Conservation (phyloP, 2,329 filamentous ascomycete species). For the Hymenoscyphus fraxineus region DNA sequence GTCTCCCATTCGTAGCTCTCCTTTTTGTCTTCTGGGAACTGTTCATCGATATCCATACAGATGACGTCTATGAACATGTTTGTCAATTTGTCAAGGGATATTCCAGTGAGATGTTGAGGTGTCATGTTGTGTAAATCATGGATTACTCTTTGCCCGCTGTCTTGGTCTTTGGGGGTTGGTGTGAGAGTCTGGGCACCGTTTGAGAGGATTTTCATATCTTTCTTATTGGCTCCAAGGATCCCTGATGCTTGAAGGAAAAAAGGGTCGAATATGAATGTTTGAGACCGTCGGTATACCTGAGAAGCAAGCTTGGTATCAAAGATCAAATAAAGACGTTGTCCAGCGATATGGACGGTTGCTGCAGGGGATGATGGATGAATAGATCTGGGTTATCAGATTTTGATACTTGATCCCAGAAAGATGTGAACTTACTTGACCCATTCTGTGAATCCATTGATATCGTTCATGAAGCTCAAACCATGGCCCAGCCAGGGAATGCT, state of each 20-base stretch:
- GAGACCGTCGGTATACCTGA: slow-evolving; percentile 23
- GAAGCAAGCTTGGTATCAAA: slow-evolving; percentile 26
- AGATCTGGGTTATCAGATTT: slow-evolving; percentile 11
- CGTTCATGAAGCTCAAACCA: slow-evolving; percentile 19
- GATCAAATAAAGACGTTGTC: slow-evolving; percentile 24
- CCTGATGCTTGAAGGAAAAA: slow-evolving; percentile 17
- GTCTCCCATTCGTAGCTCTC: slow-evolving; percentile 20
- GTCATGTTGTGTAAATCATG: slow-evolving; percentile 18
- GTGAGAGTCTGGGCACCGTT: slow-evolving; percentile 16
- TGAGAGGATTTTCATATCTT: slow-evolving; percentile 21
- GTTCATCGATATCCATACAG: slow-evolving; percentile 19
- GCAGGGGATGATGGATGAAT: slow-evolving; percentile 12
- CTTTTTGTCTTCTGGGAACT: slow-evolving; percentile 17
- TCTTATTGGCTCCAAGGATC: slow-evolving; percentile 20
- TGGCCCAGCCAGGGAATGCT: slow-evolving; percentile 19
- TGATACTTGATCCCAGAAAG: not conserved
- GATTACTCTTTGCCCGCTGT: slow-evolving; percentile 18
- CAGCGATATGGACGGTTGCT: slow-evolving; percentile 19
- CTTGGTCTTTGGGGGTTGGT: slow-evolving; percentile 7
- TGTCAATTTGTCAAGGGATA: slow-evolving; percentile 15
- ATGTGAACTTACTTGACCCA: slow-evolving; percentile 15
- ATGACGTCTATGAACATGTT: slow-evolving; percentile 21
- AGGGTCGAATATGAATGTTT: slow-evolving; percentile 23
- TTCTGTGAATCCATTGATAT: slow-evolving; percentile 19
- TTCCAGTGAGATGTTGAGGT: slow-evolving; percentile 16